These are phyloP conservation scores for Nemophila menziesii DNA, from an alignment of 257 asterid species.

Conservation along the genomic window DNA sequence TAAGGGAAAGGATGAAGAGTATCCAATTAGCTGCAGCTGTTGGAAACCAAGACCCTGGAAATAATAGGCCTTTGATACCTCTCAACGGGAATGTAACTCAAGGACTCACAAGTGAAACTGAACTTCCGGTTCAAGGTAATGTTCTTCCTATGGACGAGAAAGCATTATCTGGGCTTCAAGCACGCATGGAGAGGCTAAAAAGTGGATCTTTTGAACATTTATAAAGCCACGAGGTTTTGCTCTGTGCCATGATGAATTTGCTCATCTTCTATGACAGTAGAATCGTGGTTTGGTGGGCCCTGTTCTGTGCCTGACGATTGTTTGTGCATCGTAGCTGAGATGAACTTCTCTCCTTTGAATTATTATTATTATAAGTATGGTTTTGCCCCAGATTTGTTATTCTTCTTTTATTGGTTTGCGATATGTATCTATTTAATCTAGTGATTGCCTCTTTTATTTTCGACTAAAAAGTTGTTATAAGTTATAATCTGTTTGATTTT, in stretches of 20 bases:
- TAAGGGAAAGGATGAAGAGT: slow-evolving; percentile 98
- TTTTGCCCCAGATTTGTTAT: too few species aligned
- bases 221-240: slow-evolving; percentile 10
- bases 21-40: slow-evolving; percentile 68
- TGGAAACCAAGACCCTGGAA: slow-evolving; percentile 50
- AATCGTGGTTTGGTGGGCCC: slow-evolving; percentile 1
- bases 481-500: too few species aligned
- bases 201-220: slow-evolving; percentile 73
- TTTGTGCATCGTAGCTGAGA: neutral
- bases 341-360: neutral
- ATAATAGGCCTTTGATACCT: slow-evolving; percentile 38
- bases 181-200: slow-evolving; percentile 95
- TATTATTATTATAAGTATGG: too few species aligned
- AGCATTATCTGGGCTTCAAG: slow-evolving; percentile 95
- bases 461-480: too few species aligned
- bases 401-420: too few species aligned
- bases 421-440: too few species aligned
- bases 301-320: neutral
- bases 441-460: too few species aligned
- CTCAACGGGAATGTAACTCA: slow-evolving; percentile 40
- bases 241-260: slow-evolving; percentile 17
- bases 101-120: slow-evolving; percentile 27
- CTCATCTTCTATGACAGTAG: slow-evolving; percentile 24
- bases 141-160: slow-evolving; percentile 93
- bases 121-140: slow-evolving; percentile 40